Evolutionary conservation across 2,329 filamentous ascomycete genomes (phyloP).

Genomic region (Ophiocordyceps camponoti-floridani): DNA sequence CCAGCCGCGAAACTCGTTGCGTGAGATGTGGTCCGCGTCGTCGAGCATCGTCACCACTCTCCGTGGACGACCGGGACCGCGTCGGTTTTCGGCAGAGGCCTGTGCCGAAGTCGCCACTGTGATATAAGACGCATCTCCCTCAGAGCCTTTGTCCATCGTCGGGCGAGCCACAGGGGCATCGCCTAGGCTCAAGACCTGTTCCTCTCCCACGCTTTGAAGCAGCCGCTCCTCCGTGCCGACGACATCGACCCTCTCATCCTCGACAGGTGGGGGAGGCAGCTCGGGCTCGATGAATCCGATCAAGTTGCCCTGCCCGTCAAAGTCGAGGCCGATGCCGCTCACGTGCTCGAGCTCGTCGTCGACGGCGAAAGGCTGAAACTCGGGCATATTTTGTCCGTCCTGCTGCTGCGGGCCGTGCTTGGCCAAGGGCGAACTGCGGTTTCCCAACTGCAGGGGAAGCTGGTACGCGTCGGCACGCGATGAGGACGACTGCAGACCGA

Average conservation of each 20-base stretch:
- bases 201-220: not conserved
- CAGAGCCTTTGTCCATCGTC: slow-evolving; percentile 3
- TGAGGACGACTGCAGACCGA: slow-evolving; percentile 17
- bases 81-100: slow-evolving; percentile 6
- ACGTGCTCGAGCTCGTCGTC: slow-evolving; percentile 20
- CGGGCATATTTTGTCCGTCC: slow-evolving; percentile 6
- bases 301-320: slow-evolving; percentile 33
- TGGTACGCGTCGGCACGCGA: slow-evolving; percentile 13
- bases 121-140: slow-evolving; percentile 8
- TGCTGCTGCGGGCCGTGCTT: slow-evolving; percentile 5
- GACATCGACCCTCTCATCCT: not conserved
- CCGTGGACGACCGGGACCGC: slow-evolving; percentile 10
- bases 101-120: slow-evolving; percentile 1
- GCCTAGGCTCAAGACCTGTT: slow-evolving; percentile 15
- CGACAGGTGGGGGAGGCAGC: slow-evolving; percentile 20
- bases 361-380: slow-evolving; percentile 14
- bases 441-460: slow-evolving; percentile 16
- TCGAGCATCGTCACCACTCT: slow-evolving; percentile 14
- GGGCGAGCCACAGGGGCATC: slow-evolving; percentile 13
- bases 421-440: slow-evolving; percentile 11
- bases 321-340: slow-evolving; percentile 25
- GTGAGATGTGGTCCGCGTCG: slow-evolving; percentile 14
- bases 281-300: slow-evolving; percentile 21
- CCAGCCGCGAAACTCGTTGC: slow-evolving; percentile 21
- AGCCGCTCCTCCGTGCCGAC: not conserved